phyloP scores from a whole-genome alignment of 768 basidiomycete species.

The Gelatoporia subvermispora region DNA sequence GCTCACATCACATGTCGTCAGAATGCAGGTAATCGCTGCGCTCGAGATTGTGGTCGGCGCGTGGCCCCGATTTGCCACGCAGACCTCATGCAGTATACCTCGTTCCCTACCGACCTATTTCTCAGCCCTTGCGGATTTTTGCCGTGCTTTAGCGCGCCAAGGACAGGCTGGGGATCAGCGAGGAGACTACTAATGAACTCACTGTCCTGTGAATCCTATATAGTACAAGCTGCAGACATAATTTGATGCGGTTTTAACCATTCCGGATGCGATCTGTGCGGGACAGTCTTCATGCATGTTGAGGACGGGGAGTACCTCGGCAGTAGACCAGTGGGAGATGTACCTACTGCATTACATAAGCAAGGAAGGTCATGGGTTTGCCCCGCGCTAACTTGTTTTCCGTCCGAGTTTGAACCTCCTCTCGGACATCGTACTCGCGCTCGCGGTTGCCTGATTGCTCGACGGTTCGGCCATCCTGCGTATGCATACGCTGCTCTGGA shows the following conservation, averaged over 20 bases:
- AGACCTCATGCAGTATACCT: no score
- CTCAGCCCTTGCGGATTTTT: no score
- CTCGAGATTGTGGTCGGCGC: background rate
- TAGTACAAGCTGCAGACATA: no score
- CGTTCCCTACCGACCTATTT: no score
- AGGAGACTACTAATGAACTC: no score
- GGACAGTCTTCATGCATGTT: no score
- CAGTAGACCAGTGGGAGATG: background rate
- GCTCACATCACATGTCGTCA: constrained; percentile 6
- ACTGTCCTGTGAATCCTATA: no score
- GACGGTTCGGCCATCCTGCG: constrained; percentile 7
- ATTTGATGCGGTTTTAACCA: no score
- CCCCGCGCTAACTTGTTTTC: background rate
- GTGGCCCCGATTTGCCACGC: constrained; percentile 4
- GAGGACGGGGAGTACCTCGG: no score
- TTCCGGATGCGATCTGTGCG: no score
- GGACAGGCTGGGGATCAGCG: no score
- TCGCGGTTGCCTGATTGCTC: constrained; percentile 2
- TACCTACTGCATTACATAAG: constrained; percentile 5
- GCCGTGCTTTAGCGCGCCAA: no score
- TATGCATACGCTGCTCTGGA: constrained; percentile 12
- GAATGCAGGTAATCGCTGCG: background rate
- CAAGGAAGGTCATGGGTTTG: constrained; percentile 6
- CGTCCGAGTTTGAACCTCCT: background rate
- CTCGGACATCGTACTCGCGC: background rate